phyloP scores from a whole-genome alignment of 2,329 filamentous ascomycete genomes.

The Alternaria sp. region DNA sequence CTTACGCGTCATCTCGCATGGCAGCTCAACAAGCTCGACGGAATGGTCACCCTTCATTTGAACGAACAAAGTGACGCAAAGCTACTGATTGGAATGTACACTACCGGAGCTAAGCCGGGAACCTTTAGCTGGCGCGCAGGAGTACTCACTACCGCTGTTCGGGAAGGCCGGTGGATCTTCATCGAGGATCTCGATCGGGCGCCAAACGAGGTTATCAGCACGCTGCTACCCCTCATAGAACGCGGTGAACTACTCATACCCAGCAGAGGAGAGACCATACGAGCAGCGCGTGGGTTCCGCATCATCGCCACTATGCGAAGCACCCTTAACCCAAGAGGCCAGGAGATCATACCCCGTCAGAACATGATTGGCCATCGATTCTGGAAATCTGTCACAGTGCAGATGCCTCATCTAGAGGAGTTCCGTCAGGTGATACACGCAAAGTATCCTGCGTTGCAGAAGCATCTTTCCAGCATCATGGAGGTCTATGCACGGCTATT shows the following conservation, averaged over 20 bases:
- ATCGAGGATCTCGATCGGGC: slow-evolving; percentile 97
- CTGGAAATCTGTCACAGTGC: slow-evolving; percentile 79
- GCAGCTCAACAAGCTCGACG: slow-evolving; percentile 76
- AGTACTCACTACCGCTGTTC: slow-evolving; percentile 90
- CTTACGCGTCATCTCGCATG: slow-evolving; percentile 82
- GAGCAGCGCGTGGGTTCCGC: slow-evolving; percentile 82
- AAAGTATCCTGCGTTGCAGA: slow-evolving; percentile 72
- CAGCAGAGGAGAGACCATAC: slow-evolving; percentile 83
- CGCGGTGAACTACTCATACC: slow-evolving; percentile 89
- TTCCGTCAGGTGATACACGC: slow-evolving; percentile 74
- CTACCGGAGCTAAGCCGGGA: slow-evolving; percentile 83
- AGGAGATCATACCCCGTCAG: slow-evolving; percentile 71
- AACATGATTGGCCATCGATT: slow-evolving; percentile 82
- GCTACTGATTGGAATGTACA: slow-evolving; percentile 92
- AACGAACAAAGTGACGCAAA: slow-evolving; percentile 99
- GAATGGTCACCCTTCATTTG: slow-evolving; percentile 91
- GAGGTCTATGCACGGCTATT: slow-evolving; percentile 60
- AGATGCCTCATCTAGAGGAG: slow-evolving; percentile 70
- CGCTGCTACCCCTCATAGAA: slow-evolving; percentile 90
- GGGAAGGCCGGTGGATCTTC: slow-evolving; percentile 93
- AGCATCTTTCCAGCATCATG: slow-evolving; percentile 62
- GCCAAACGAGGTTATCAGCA: slow-evolving; percentile 92
- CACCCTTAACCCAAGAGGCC: slow-evolving; percentile 66
- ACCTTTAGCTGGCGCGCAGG: slow-evolving; percentile 93
- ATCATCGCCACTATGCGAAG: slow-evolving; percentile 92